Base-by-base conservation (phyloP, 768 basidiomycete species). In the Leccinum longicurvipes region DNA sequence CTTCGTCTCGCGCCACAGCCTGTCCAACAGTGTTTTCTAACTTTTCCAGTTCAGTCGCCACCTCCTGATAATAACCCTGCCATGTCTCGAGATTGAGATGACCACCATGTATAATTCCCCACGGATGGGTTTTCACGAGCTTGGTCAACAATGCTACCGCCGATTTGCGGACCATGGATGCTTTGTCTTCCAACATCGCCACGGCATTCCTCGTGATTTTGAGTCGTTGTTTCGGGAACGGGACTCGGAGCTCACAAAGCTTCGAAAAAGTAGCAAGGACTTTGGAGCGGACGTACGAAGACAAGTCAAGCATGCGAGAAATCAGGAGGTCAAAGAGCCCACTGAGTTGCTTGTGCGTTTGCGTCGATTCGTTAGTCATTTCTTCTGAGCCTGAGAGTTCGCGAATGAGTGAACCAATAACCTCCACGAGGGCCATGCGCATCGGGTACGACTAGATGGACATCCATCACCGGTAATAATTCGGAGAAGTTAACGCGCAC, bases 361-460 rank as follows among this genome's bases (percentile, higher is more conserved):
- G 71, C 6, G 72, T 72, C 41, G 80, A 77, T 48, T 78, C 76
- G 51, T 77, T 74, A 64, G 81, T 66, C 21, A 75, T 74, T 41
- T 80, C 80, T 19, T 74, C 70, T 3, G 83, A 79, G 19, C 72
- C 67, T 0, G 89, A 84, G 12, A 98, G 81, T 60, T 98, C 91
- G 44, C 79, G 77, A 66, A 98, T 93, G 58, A 98, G 82, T 56
- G 79, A 76, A 6, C 92, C 93, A 39, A 98, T 83, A 55, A 95
- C 82, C 68, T 98, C 96, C 50, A 99, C 83, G 54, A 99, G 79
- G 1, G 93, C 92, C 76, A 93, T 89, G 41, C 97, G 92, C 86
- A 99, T 94, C 0, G 94, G 91, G 67, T 98, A 97, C 0, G 94
- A 87, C 93, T 97, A 63, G 14, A 47, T 6, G 31, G 34, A 19